Base-by-base conservation (phyloP, 2,329 filamentous ascomycete genomes). In the Botryotinia globosa region DNA sequence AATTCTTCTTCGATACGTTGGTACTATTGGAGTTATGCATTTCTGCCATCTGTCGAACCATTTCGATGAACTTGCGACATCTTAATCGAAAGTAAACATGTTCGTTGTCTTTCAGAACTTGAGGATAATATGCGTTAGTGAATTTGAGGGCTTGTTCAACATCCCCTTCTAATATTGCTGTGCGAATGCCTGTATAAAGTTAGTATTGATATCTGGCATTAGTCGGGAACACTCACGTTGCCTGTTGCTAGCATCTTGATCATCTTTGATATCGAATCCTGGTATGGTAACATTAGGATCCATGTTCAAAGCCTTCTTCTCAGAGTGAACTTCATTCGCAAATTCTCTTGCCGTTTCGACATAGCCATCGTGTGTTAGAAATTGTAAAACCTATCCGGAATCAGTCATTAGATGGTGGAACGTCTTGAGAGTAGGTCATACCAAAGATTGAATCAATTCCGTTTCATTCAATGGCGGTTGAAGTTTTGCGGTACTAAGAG, bases 61-160 rank as follows among this genome's bases (percentile, higher is more conserved):
- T 95, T 82, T 99, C 96, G 74, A 98, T 91, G 81, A 98, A 98
- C 80, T 96, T 97, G 74, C 94, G 90, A 80, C 94, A 98, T 76
- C 91, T 89, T 66, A 99, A 85, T 73, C 91, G 92, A 83, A 99
- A 98, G 80, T 94, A 90, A 25, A 98, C 94, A 71, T 94, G 89
- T 71, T 93, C 89, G 79, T 97, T 94, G 34, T 93, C 88, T 64
- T 89, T 86, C 29, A 99, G 86, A 1, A 98, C 94, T 37, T 87
- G 86, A 8, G 93, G 92, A 78, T 98, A 99, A 79, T 90, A 93
- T 20, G 86, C 85, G 67, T 90, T 89, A 4, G 93, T 97, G 78
- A 91, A 88, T 81, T 94, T 92, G n/a, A 98, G 86, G 0, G 95
- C 95, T 77, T 88, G 90, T 82, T 98, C 96, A 74, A 99, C 93